A percentile compares a stretch with the other conserved stretches of the same genome.
These are phyloP conservation scores for Dujonia santamariae DNA, from an alignment of 1,139 yeast genomes.

Conservation along the genomic window DNA sequence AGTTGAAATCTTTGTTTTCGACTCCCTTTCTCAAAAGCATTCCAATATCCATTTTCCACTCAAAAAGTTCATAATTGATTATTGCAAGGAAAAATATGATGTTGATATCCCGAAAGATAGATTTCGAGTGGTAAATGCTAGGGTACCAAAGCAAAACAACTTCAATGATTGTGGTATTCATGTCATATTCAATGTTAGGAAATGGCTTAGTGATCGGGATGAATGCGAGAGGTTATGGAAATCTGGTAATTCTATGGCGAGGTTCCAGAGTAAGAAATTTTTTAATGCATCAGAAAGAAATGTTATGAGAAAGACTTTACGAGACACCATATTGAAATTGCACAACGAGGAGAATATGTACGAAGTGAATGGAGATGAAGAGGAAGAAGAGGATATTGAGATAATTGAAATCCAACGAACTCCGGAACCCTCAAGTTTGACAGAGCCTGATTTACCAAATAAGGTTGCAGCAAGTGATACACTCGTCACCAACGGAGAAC, in stretches of 20 bases:
- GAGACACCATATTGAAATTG: slow-evolving; percentile 23
- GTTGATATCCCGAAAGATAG: slow-evolving; percentile 45
- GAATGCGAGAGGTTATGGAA: slow-evolving; percentile 54
- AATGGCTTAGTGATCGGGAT: slow-evolving; percentile 54
- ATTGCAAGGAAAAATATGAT: slow-evolving; percentile 63
- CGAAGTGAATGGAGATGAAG: slow-evolving; percentile 8
- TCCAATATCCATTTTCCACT: slow-evolving; percentile 52
- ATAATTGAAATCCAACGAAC: slow-evolving; percentile 11
- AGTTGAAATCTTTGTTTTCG: slow-evolving; percentile 68
- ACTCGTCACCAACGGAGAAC: no score
- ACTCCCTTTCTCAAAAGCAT: slow-evolving; percentile 68
- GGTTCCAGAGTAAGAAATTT: slow-evolving; percentile 16
- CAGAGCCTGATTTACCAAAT: no score
- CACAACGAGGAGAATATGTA: slow-evolving; percentile 15
- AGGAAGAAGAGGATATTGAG: slow-evolving; percentile 23
- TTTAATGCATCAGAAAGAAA: slow-evolving; percentile 34
- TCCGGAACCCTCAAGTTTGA: no score
- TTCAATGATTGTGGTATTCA: slow-evolving; percentile 96
- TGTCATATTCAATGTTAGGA: slow-evolving; percentile 73
- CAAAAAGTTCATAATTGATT: slow-evolving; percentile 61
- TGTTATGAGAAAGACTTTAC: slow-evolving; percentile 28
- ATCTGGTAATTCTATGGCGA: slow-evolving; percentile 17
- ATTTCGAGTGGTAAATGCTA: slow-evolving; percentile 44
- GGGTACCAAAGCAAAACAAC: slow-evolving; percentile 83
- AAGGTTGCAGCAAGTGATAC: no score